Evolutionary conservation across 2,329 filamentous ascomycete genomes (phyloP).

Genomic region (Aaosphaeria pasadenensis): DNA sequence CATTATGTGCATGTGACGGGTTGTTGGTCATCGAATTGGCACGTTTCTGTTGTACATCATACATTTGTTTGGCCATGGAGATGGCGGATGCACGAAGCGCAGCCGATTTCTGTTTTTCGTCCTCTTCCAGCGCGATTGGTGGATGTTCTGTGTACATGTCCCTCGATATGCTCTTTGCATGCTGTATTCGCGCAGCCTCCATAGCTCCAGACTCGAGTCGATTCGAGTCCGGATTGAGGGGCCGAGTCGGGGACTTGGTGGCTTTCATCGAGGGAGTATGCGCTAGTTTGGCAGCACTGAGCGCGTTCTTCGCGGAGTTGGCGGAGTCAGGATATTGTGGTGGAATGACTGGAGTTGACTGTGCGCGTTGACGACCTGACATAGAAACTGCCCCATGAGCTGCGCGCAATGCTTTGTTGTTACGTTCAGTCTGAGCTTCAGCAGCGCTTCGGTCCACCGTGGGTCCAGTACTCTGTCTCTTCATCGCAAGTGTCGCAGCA

Average conservation of each 20-base stretch:
- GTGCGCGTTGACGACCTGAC: conserved; percentile 57
- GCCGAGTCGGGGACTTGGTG: conserved; percentile 12
- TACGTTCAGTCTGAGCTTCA: conserved; percentile 50
- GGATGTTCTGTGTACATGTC: conserved; percentile 78
- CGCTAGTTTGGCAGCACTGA: conserved; percentile 70
- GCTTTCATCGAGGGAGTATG: conserved; percentile 45
- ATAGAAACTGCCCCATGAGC: conserved; percentile 72
- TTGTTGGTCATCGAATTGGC: conserved; percentile 47
- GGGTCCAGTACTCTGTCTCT: conserved; percentile 47
- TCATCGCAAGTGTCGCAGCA: conserved; percentile 67
- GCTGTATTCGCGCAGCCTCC: conserved; percentile 61
- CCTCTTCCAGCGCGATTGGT: conserved; percentile 66
- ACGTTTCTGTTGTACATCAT: conserved; percentile 64
- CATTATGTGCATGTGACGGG: conserved; percentile 37
- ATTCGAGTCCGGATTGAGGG: conserved; percentile 22
- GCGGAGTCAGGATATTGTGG: conserved; percentile 53
- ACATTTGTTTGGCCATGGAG: conserved; percentile 88
- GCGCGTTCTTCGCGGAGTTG: conserved; percentile 64
- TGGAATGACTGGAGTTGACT: conserved; percentile 53
- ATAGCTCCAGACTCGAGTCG: conserved; percentile 48
- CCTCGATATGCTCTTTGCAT: conserved; percentile 67
- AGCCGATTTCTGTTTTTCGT: conserved; percentile 71
- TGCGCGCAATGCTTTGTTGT: conserved; percentile 67
- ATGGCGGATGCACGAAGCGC: conserved; percentile 78
- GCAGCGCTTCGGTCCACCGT: conserved; percentile 37